Percentiles rank a stretch among this genome's conserved stretches.
Evolutionary conservation across 208 protist species (phyloP).

Genomic region (Trypanosoma melophagium): DNA sequence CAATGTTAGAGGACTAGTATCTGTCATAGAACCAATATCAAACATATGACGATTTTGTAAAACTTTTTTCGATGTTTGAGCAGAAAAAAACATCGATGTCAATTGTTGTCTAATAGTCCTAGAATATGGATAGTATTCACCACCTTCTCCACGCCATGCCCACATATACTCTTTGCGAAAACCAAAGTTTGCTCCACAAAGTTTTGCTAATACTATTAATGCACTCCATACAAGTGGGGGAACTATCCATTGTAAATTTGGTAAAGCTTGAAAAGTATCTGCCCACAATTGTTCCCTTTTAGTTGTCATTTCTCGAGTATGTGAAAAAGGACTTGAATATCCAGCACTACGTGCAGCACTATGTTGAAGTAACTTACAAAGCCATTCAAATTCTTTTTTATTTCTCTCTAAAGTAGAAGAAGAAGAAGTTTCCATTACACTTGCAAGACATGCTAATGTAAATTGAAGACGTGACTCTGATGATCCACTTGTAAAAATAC

Average conservation of each 20-base stretch:
- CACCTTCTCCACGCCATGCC: constrained; percentile 68
- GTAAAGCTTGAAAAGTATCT: constrained; percentile 39
- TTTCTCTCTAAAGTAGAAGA: background rate
- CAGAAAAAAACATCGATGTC: constrained; percentile 53
- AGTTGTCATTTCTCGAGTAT: background rate
- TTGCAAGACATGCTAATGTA: constrained; percentile 29
- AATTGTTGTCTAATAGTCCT: constrained; percentile 37
- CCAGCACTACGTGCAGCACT: constrained; percentile 7
- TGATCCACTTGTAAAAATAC: constrained; percentile 18
- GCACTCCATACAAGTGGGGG: constrained; percentile 63
- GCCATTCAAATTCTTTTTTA: constrained; percentile 14
- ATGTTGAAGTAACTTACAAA: constrained; percentile 13
- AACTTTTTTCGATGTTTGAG: constrained; percentile 25
- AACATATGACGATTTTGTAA: constrained; percentile 35
- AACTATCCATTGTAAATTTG: constrained; percentile 77
- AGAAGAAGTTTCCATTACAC: constrained; percentile 14
- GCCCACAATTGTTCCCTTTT: constrained; percentile 32
- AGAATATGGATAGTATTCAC: constrained; percentile 55
- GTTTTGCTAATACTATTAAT: constrained; percentile 55
- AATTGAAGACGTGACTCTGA: constrained; percentile 28
- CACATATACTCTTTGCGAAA: constrained; percentile 64
- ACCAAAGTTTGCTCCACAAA: constrained; percentile 41
- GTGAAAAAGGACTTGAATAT: constrained; percentile 24
- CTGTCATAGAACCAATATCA: constrained; percentile 52
- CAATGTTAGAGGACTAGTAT: constrained; percentile 32